Conservation (phyloP, 139 green algal genomes). For the Chlamydomonas applanata region DNA sequence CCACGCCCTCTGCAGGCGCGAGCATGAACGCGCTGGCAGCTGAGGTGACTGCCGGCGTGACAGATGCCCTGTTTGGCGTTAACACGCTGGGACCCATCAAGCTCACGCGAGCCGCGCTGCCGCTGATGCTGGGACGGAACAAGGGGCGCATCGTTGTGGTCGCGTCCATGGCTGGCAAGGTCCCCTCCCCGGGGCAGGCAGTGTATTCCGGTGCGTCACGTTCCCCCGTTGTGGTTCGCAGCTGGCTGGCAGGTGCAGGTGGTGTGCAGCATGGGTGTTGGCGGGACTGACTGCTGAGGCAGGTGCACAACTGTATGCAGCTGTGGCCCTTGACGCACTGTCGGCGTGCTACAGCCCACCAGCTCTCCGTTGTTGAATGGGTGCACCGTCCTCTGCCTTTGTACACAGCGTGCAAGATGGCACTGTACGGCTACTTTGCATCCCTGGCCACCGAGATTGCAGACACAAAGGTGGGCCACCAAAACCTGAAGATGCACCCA, state of each 20-base stretch:
- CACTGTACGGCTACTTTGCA: constrained; percentile 72
- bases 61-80: constrained; percentile 62
- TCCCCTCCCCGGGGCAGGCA: constrained; percentile 66
- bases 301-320: too few species aligned
- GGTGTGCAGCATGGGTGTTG: too few species aligned
- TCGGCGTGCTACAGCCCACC: too few species aligned
- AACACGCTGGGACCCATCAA: constrained; percentile 75
- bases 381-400: too few species aligned
- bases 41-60: constrained; percentile 57
- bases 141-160: constrained; percentile 71
- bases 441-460: constrained; percentile 68
- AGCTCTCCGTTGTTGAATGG: too few species aligned
- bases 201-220: constrained; percentile 64
- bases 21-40: constrained; percentile 65
- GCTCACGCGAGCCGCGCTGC: constrained; percentile 69
- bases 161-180: constrained; percentile 69
- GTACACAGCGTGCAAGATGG: constrained; percentile 66
- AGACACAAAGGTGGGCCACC: constrained; percentile 48
- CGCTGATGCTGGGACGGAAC: constrained; percentile 50
- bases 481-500: neutral
- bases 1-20: constrained; percentile 41
- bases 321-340: too few species aligned
- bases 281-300: too few species aligned
- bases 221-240: too few species aligned
- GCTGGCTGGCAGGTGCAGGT: too few species aligned